Evolutionary conservation across 768 basidiomycete species (phyloP), one percentile per base, ranked within the genome.

Genomic region (Porphyrellus cyaneotinctus): DNA sequence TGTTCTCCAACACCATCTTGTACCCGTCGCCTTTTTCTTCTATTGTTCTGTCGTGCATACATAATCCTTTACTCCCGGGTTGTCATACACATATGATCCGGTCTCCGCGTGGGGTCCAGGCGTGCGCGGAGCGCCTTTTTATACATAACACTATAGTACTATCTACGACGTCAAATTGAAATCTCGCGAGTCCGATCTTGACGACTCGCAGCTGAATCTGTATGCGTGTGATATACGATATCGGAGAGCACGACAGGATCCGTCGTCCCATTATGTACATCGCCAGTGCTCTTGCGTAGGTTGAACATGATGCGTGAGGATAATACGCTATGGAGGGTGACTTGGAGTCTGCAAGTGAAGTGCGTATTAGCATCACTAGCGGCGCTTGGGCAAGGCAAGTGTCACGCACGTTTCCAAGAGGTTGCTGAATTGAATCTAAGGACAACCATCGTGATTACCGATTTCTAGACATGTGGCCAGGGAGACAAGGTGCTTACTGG

Each of bases 261-360:
- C 11, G 13, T 36, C 17, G 14, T 18, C 20, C 3, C 18, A 24
- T 45, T 12, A 2, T 22, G 32, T 11, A 24, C 1, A 15, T 30
- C 5, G 26, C 28, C 15, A 15, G 42, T 7, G 10, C 50, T 48
- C 43, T 43, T 49, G 30, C 57, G 50, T 23, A 58, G 24, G 13
- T 53, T 53, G 32, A 58, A 58, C 56, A 58, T 43, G 35, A 58
- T 53, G 12, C 57, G 51, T 2, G 56, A 58, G 7, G 45, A 32
- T 6, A 46, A 32, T 15, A 46, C 22, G 17, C 45, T 46, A 6
- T 46, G 45, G 22, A 46, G 56, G 5, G 37, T 6, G 14, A 54
- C 28, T 33, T 58, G 58, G 14, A 37, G 37, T 41, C 57, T 59
- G 23, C 2, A 23, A 4, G 20, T 36, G 30, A 15, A 15, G 26